Evolutionary conservation across 257 asterid species (phyloP), one percentile per base, ranked within the genome.

Genomic region (Solanum arcanum): DNA sequence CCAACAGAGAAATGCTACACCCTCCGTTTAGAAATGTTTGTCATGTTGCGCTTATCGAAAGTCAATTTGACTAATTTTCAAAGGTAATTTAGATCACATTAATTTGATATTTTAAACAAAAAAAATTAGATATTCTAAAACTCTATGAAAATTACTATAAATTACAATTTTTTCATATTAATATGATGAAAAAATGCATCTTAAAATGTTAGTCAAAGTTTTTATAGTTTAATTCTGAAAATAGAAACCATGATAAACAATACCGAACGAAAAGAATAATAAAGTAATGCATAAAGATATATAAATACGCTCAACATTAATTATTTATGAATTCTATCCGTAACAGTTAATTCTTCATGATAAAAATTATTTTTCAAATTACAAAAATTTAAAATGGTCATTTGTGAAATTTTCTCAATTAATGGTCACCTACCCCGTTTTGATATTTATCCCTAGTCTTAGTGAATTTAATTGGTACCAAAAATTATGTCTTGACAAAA

Each of bases 181-280:
- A 31, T 31, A 31, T 31, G 33, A 31, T 31, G 33, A 31, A 31
- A 31, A 31, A 31, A 31, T 31, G 33, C 33, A 31, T 31, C 33
- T 31, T 3, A 31, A 31, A 31, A 31, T 31, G 33, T 31, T 31
- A 31, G 3, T 31, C 3, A 31, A 31, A 31, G 3, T 31, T 31
- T 31, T 31, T 31, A 31, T 31, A 31, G 33, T 37, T 7, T 37
- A 2, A 37, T 8, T 6, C 42, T 6, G 1, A 1, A 39, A 39
- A 39, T 8, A 39, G 66, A 56, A 56, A 56, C 8, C 3, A 31
- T 31, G 33, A 2, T 5, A 20, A 31, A 31, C 0, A 3, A 31
- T 31, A 31, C 33, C 3, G 33, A 3, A 31, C 33, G 3, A 0
- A 31, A 0, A 31, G 0, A 31, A 0, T 3, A 21, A 6, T 56